Evolutionary conservation across 2,329 filamentous ascomycete species (phyloP), one percentile per base, ranked within the genome.

Genomic region (Aspergillus brunneoviolaceus): DNA sequence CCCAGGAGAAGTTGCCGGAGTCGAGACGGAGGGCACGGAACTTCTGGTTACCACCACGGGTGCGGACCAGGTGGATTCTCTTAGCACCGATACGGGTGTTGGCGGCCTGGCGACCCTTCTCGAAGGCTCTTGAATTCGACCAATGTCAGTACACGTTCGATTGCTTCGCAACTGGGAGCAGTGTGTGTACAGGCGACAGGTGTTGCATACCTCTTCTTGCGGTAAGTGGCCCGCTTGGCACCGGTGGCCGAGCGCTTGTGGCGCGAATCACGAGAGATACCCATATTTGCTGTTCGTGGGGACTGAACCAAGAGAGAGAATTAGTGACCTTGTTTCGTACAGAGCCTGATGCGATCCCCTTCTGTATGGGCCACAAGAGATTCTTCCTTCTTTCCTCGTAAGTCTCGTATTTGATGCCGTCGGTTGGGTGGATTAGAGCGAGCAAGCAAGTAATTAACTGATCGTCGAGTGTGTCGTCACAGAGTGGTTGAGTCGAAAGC

Each of bases 181-280:
- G 31, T 49, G 27, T 3, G 31, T 33, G 52, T 86, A 84, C 85
- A 6, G 4, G 35, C 14, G 14, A 14, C 35, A 23, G 35, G 84
- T 68, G 70, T 72, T 70, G 67, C 78, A 73, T 82, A 83, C 80
- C 79, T 82, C 79, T 82, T 80, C 80, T 82, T 82, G 76, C 91
- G 88, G 88, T 94, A 95, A 85, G 89, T 90, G 84, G 90, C 86
- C 81, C 90, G 89, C 90, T 99, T 99, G 79, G 96, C 95, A 87
- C 95, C 96, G 82, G 96, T 91, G 82, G 94, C 93, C 84, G 92
- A 93, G 85, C 95, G 93, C 91, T 99, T 99, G 89, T 99, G 95
- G 86, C 95, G 92, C 82, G 92, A 96, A 86, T 98, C 94, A 86
- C 95, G 91, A 84, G 94, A 97, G 86, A 99, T 98, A 99, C 95